A percentile compares a stretch with the other conserved stretches of the same genome.
These are phyloP conservation scores for Eucalyptus marginata DNA, from an alignment of 345 rosid species.

Conservation along the genomic window DNA sequence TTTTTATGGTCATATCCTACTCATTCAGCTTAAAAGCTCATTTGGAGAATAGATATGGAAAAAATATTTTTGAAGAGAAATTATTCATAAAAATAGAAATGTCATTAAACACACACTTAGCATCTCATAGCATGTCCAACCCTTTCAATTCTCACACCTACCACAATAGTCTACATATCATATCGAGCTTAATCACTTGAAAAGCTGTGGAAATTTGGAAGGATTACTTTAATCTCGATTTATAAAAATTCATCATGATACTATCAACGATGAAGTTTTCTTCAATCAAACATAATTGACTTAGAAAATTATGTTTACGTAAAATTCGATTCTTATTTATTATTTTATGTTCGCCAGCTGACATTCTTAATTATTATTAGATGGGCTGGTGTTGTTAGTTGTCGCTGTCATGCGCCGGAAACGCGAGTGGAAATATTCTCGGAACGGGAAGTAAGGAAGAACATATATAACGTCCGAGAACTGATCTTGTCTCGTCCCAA, in stretches of 20 bases:
- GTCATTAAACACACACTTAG: too few relatives aligned
- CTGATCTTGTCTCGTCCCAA: fast-evolving
- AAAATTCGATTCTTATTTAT: background rate
- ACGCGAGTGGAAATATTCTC: background rate
- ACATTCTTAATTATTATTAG: background rate
- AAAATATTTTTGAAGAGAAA: too few relatives aligned
- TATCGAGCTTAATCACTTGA: background rate
- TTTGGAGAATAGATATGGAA: too few relatives aligned
- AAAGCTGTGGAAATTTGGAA: background rate
- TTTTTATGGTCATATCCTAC: too few relatives aligned
- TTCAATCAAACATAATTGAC: background rate
- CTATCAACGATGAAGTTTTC: background rate
- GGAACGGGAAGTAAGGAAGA: background rate
- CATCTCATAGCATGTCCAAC: background rate
- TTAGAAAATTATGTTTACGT: background rate
- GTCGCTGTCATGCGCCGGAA: background rate
- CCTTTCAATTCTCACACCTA: background rate
- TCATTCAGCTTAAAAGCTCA: too few relatives aligned
- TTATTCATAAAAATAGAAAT: too few relatives aligned
- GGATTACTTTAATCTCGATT: background rate
- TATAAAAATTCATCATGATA: background rate
- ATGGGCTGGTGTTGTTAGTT: background rate
- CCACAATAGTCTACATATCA: background rate
- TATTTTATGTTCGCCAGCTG: background rate
- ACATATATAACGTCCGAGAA: background rate